Evolutionary conservation across 2,329 filamentous ascomycete genomes (phyloP).

Genomic region (Ophiocordyceps unilateralis): DNA sequence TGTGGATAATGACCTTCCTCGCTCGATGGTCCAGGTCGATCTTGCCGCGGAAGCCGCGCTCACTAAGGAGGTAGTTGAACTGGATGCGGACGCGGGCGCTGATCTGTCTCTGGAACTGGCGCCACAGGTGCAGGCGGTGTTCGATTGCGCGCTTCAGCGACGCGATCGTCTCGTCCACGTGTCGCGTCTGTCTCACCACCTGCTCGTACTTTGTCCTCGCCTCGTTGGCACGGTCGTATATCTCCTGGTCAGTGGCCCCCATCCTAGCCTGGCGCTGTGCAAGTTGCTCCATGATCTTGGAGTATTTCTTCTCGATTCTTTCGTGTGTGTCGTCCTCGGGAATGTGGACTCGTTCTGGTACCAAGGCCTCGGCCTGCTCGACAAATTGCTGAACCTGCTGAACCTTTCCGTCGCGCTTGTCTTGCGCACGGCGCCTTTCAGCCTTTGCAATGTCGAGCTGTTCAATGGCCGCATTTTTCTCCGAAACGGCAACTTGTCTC

Average conservation of each 20-base stretch:
- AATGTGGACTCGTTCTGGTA: conserved; percentile 39
- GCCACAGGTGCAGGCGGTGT: conserved; percentile 59
- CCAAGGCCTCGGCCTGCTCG: conserved; percentile 34
- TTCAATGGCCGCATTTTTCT: conserved; percentile 45
- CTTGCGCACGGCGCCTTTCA: conserved; percentile 26
- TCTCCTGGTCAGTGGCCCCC: conserved; percentile 48
- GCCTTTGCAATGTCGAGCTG: conserved; percentile 28
- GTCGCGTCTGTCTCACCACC: conserved; percentile 22
- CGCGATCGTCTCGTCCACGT: conserved; percentile 22
- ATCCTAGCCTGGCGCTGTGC: conserved; percentile 35
- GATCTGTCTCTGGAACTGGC: conserved; percentile 66
- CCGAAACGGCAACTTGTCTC: conserved; percentile 33
- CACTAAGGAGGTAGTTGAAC: conserved; percentile 76
- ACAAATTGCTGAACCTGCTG: conserved; percentile 34
- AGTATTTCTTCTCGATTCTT: conserved; percentile 36
- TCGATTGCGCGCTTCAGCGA: conserved; percentile 41
- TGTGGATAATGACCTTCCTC: conserved; percentile 62
- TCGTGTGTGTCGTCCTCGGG: conserved; percentile 44
- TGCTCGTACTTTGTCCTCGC: conserved; percentile 24
- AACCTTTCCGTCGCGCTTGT: conserved; percentile 27
- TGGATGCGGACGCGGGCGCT: conserved; percentile 71
- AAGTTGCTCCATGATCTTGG: conserved; percentile 41
- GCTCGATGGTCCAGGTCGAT: conserved; percentile 60
- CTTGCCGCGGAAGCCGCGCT: conserved; percentile 73
- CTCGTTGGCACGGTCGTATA: conserved; percentile 30